Conservation (phyloP, 805 yeast genomes). For the Metschnikowia anglica region DNA sequence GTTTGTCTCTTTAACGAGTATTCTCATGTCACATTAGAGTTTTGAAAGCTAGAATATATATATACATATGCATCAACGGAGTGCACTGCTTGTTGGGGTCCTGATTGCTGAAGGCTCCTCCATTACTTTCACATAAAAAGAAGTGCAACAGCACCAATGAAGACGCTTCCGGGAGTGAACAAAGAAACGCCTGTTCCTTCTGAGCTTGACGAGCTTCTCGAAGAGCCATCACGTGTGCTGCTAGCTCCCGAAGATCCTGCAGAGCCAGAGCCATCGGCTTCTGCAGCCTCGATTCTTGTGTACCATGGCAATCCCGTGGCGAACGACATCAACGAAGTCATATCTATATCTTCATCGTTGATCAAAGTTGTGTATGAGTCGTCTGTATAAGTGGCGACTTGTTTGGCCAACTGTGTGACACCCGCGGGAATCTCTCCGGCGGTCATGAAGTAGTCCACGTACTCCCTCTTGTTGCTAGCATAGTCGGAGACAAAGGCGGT, state of each 20-base stretch:
- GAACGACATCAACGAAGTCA: conserved; percentile 28
- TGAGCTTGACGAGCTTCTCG: conserved; percentile 2
- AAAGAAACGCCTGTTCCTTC: conserved; percentile 18
- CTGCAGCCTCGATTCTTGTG: conserved; percentile 22
- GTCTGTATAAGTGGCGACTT: conserved; percentile 43
- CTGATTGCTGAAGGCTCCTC: too few relatives aligned
- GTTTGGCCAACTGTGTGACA: conserved; percentile 31
- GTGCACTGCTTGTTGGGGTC: too few relatives aligned
- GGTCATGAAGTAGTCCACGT: conserved; percentile 31
- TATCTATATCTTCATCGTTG: conserved; percentile 18
- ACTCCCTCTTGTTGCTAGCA: conserved; percentile 29
- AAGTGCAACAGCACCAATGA: conserved; percentile 35
- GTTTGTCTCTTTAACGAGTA: background rate
- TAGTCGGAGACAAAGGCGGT: conserved; percentile 41
- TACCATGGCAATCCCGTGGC: conserved; percentile 40
- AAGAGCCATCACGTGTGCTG: background rate
- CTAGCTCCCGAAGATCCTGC: background rate
- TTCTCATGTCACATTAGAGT: background rate
- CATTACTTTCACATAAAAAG: conserved; percentile 28
- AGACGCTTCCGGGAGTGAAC: conserved; percentile 32
- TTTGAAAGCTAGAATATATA: background rate
- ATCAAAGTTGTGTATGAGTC: conserved; percentile 45
- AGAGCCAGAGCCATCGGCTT: conserved; percentile 10
- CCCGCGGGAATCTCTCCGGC: conserved; percentile 29
- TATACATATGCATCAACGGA: too few relatives aligned